Evolutionary conservation across 2,329 filamentous ascomycete species (phyloP), one percentile per base, ranked within the genome.

Genomic region (Coccinonectria pachysandricola): DNA sequence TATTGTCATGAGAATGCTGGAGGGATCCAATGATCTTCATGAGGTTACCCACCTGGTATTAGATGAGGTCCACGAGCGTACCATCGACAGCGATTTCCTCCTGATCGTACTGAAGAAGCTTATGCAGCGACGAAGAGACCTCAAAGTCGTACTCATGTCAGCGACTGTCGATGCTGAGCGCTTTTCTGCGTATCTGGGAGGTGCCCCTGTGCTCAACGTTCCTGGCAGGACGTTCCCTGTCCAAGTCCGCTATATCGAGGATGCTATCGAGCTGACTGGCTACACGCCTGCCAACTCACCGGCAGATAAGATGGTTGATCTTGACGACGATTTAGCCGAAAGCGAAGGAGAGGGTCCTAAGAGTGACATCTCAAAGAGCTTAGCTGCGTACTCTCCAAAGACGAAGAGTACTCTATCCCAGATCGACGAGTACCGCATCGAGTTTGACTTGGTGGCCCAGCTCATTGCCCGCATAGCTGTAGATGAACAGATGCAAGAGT

Each of bases 1-100:
- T 60, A 93, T 98, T 31, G 85, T 98, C n/a, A 83, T 98, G 65
- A 77, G 91, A 15, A 96, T 98, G 88, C 66, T 98, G 9, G 91
- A 98, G 53, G 79, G 79, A 7, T 82, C 84, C 0, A 81, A 85
- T 37, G 81, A 92, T 30, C 70, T 98, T 21, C 71, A 75, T 31
- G 88, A 95, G 37, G 78, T 98, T 27, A 94, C 88, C 1, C 91
- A 96, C 57, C 61, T 98, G 33, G 76, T 98, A 23, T 75, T 98
- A n/a, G 91, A 98, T 48, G 91, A 98, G 56, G 88, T 96, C 3
- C 91, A 98, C 49, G 91, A 98, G 53, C 76, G 88, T 35, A 83
- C 85, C 8, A 96, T 98, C 42, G 91, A 98, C 50, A 94, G 87
- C 30, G 91, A 98, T 52, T 95, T 98, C 51, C 64, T 98, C 17